Evolutionary conservation across 2,329 filamentous ascomycete genomes (phyloP).

Genomic region (Talaromyces sp.): DNA sequence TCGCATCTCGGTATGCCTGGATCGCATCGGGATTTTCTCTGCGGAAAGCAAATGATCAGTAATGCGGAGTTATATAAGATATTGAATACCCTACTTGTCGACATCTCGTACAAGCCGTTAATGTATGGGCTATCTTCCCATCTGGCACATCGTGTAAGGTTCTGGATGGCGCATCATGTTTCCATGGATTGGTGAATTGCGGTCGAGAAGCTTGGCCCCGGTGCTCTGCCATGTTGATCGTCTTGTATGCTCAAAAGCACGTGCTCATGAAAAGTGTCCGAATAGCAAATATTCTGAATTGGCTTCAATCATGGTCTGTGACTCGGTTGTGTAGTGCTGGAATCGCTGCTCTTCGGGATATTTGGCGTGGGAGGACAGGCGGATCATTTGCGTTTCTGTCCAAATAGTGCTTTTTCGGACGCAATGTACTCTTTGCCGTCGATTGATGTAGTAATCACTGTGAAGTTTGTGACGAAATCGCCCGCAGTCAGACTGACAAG

Average conservation of each 20-base stretch:
- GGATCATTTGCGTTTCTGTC: background rate
- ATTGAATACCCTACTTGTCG: conserved; percentile 40
- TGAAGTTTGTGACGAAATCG: background rate
- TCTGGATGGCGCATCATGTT: conserved; percentile 26
- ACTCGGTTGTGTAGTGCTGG: background rate
- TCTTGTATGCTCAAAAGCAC: background rate
- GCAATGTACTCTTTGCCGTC: background rate
- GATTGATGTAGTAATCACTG: background rate
- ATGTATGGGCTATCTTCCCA: conserved; percentile 45
- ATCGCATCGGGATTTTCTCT: conserved; percentile 97
- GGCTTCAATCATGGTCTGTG: conserved; percentile 11
- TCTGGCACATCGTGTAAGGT: conserved; percentile 32
- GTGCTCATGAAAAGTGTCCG: background rate
- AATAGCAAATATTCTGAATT: background rate
- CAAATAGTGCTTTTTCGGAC: background rate
- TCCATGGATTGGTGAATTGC: conserved; percentile 28
- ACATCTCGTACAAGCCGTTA: conserved; percentile 50
- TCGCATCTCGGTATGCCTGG: conserved; percentile 85
- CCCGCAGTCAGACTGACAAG: background rate
- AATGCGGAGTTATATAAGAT: conserved; percentile 8
- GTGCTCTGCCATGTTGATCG: conserved; percentile 24
- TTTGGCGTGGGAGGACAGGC: background rate
- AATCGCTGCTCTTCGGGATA: background rate
- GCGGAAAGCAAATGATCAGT: conserved; percentile 16
- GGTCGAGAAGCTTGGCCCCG: conserved; percentile 21